Base-by-base conservation (phyloP, 345 rosid species). In the Crucihimalaya himalaica region DNA sequence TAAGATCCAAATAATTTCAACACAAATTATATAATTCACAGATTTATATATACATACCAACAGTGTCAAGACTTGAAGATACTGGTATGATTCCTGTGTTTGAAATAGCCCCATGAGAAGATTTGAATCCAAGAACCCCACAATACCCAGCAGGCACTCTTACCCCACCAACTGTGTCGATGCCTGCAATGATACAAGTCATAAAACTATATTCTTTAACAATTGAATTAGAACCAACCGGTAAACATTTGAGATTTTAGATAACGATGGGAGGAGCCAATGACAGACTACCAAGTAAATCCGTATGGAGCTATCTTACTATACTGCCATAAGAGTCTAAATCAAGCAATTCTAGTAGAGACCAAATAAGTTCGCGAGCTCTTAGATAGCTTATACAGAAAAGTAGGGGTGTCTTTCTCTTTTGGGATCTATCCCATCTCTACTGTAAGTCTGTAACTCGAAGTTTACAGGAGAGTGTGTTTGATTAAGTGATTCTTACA, bases 61-160 rank as follows among this genome's bases (percentile, higher is more conserved):
- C 88, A 80, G 94, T 70, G 63, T 90, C 99, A 52, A 95, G 89
- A 74, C 94, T 90, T 32, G 88, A 46, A 6, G 98, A 87, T 67
- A 87, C 80, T 47, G 94, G 89, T 70, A 95, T 19, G 63, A 81
- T 68, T 53, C 98, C 98, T 0, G 66, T 10, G 31, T 84, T 86
- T 66, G 90, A 74, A 78, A 90, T 78, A 72, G 82, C 83, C 28
- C 98, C 94, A 75, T 87, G 81, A 11, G 99, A 92, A 16, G 90
- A 86, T 61, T 90, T 84, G 75, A 95, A 95, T 63, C 99, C 99
- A 58, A 95, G 65, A 66, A 90, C 61, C 58, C 98, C 90, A 78
- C 98, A 95, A 72, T 75, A 95, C 48, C 82, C 91, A 20, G 98
- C 89, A 40, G 99, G 97, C 55, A 92, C 82, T 81, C 99, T 92